Evolutionary conservation across 495 filamentous ascomycete species (phyloP).

Genomic region (Annulohypoxylon moriforme): DNA sequence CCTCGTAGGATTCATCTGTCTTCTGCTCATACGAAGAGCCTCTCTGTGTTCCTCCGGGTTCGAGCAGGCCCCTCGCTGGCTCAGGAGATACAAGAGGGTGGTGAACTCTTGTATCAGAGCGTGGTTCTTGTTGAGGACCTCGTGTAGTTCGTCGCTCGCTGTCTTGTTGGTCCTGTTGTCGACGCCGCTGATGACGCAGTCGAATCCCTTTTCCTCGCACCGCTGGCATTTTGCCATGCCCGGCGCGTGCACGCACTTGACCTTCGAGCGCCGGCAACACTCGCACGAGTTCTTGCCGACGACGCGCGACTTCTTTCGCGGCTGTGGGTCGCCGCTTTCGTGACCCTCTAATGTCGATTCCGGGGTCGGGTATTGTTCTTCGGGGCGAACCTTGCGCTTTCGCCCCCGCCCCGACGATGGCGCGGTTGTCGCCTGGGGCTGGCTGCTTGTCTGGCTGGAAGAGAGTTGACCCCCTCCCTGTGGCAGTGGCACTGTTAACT

Average conservation of each 20-base stretch:
- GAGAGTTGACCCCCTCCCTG: not conserved
- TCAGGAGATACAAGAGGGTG: not conserved
- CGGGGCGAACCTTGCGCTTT: not conserved
- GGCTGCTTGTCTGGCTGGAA: not conserved
- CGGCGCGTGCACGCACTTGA: not conserved
- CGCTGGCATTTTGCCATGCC: not conserved
- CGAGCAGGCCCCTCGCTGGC: not conserved
- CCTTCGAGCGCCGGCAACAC: constrained; percentile 4
- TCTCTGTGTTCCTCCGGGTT: not conserved
- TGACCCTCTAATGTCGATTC: not conserved
- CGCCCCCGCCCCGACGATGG: not conserved
- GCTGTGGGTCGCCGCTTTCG: not conserved
- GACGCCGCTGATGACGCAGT: not conserved
- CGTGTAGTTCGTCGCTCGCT: not conserved
- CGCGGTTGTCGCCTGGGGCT: not conserved
- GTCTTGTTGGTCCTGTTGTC: constrained; percentile 15
- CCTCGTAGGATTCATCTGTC: not conserved
- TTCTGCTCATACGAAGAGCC: not conserved
- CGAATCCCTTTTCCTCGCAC: not conserved
- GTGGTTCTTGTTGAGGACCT: not conserved
- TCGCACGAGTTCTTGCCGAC: constrained; percentile 5
- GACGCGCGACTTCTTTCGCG: not conserved
- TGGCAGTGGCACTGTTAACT: not conserved
- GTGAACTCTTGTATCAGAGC: constrained; percentile 14
- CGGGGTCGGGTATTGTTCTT: not conserved